Percentiles rank a stretch among this genome's conserved stretches.
Conservation (phyloP, 2,329 filamentous ascomycete species). For the Fusarium algeriense region DNA sequence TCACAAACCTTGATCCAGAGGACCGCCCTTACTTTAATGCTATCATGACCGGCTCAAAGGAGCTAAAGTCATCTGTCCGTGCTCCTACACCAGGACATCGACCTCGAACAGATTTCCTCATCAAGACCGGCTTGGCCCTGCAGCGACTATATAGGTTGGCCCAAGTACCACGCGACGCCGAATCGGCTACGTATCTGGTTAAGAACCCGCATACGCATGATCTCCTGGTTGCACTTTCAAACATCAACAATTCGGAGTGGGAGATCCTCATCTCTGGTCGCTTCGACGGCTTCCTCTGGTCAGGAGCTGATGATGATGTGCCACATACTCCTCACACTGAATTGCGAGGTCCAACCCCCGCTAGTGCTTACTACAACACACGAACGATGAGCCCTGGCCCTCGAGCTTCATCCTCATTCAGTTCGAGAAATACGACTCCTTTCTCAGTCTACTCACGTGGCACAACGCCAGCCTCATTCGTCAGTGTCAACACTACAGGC, state of each 20-base stretch:
- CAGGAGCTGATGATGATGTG: constrained; percentile 78
- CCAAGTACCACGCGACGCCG: constrained; percentile 82
- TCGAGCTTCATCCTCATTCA: constrained; percentile 57
- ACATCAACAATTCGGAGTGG: constrained; percentile 94
- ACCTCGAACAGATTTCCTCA: constrained; percentile 77
- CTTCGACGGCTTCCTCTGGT: constrained; percentile 96
- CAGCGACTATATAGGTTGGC: constrained; percentile 86
- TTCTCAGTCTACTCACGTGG: constrained; percentile 66
- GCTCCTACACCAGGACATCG: constrained; percentile 77
- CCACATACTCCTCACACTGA: constrained; percentile 56
- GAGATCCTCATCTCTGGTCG: constrained; percentile 93
- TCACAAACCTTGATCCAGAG: constrained; percentile 83
- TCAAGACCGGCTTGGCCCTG: constrained; percentile 81
- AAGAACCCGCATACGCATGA: constrained; percentile 86
- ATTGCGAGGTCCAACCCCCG: constrained; percentile 68
- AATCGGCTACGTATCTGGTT: constrained; percentile 86
- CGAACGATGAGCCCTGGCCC: constrained; percentile 56
- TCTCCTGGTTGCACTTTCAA: constrained; percentile 85
- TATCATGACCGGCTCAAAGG: constrained; percentile 72
- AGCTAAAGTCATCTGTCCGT: constrained; percentile 67
- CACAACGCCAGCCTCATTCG: constrained; percentile 69
- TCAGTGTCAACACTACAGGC: constrained; percentile 67
- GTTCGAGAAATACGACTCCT: constrained; percentile 62
- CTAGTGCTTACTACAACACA: constrained; percentile 59
- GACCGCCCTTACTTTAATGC: constrained; percentile 87